Conservation (phyloP, 1,284 basidiomycete genomes). For the Phellopilus nigrolimitatus region DNA sequence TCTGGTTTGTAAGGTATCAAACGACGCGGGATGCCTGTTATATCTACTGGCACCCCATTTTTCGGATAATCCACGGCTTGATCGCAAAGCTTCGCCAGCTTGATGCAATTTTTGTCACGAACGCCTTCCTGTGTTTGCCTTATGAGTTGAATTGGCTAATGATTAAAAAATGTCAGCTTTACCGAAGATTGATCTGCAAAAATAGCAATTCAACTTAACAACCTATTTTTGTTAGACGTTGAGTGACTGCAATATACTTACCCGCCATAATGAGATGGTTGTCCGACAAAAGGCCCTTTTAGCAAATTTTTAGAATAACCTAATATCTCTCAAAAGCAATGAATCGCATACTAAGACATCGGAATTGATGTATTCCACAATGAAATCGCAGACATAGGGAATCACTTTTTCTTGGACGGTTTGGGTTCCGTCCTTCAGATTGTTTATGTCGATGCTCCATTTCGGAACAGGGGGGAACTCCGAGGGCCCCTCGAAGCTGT, state of each 20-base stretch:
- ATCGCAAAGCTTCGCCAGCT: slow-evolving; percentile 61
- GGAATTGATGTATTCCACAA: slow-evolving; percentile 79
- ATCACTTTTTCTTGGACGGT: slow-evolving; percentile 57
- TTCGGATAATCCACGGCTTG: slow-evolving; percentile 72
- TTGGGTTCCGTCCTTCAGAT: slow-evolving; percentile 24
- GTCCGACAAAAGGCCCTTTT: slow-evolving; percentile 61
- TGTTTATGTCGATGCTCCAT: background rate
- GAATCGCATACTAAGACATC: slow-evolving; percentile 56
- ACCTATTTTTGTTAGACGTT: background rate
- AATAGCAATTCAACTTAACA: slow-evolving; percentile 1
- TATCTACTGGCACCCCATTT: slow-evolving; percentile 62
- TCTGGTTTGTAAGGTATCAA: slow-evolving; percentile 69
- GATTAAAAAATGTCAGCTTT: slow-evolving; percentile 14
- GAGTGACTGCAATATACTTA: slow-evolving; percentile 28
- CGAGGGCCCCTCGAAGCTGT: slow-evolving; percentile 40
- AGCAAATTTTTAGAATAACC: background rate
- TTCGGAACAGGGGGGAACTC: slow-evolving; percentile 42
- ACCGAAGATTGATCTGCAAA: slow-evolving; percentile 64
- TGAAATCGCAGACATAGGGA: slow-evolving; percentile 75
- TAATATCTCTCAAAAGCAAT: background rate
- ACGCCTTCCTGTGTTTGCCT: slow-evolving; percentile 52
- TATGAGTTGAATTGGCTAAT: background rate
- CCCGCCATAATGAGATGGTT: slow-evolving; percentile 72
- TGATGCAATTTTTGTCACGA: slow-evolving; percentile 55
- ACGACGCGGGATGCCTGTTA: slow-evolving; percentile 40